phyloP scores from a whole-genome alignment of 306 rosid species.

The Begonia fuchsioides region DNA sequence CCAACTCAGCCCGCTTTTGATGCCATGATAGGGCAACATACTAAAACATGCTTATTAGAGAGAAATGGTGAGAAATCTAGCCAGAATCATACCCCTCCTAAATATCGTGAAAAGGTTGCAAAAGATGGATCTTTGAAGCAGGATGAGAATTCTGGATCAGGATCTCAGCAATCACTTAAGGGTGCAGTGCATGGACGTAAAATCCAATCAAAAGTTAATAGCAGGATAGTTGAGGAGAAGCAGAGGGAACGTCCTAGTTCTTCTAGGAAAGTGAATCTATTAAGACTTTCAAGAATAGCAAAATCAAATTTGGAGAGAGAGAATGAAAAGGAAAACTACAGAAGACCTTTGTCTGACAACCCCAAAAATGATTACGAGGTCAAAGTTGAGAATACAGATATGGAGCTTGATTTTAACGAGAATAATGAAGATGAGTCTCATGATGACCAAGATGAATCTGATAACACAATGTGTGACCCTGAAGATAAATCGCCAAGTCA shows the following conservation, averaged over 20 bases:
- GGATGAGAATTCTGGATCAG: conserved; percentile 54
- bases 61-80: conserved; percentile 66
- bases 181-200: conserved; percentile 56
- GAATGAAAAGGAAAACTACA: conserved; percentile 92
- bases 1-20: conserved; percentile 92
- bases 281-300: conserved; percentile 88
- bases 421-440: conserved; percentile 62
- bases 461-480: conserved; percentile 27
- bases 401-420: conserved; percentile 97
- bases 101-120: conserved; percentile 56
- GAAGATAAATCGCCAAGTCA: conserved; percentile 34
- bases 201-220: conserved; percentile 58
- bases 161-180: conserved; percentile 57
- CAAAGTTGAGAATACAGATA: conserved; percentile 86
- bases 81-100: conserved; percentile 71
- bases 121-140: conserved; percentile 41
- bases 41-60: conserved; percentile 59
- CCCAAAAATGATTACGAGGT: conserved; percentile 79
- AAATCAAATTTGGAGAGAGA: conserved; percentile 76
- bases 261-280: conserved; percentile 57
- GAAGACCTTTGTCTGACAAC: conserved; percentile 58
- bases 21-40: conserved; percentile 53
- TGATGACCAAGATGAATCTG: conserved; percentile 64
- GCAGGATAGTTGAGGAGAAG: conserved; percentile 48
- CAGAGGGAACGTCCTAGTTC: conserved; percentile 43